phyloP scores from a whole-genome alignment of 202 grass and related monocot genomes.

The Cymbopogon flexuosus region DNA sequence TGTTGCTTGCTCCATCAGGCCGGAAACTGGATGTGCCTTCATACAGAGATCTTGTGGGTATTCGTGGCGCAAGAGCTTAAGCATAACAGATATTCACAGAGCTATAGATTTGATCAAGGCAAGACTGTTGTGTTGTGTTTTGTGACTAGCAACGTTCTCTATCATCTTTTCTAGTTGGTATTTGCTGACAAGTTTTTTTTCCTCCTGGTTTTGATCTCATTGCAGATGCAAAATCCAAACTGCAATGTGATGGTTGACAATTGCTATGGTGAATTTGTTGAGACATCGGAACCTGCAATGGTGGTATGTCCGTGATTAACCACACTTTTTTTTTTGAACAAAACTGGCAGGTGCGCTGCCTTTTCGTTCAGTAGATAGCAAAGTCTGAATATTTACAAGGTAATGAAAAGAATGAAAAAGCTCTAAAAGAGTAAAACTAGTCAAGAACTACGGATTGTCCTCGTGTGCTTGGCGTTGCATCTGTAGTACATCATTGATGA shows the following conservation, averaged over 20 bases:
- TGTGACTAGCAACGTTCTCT: neutral
- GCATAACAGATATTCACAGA: conserved; percentile 57
- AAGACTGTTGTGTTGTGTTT: neutral
- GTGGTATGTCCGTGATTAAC: conserved; percentile 48
- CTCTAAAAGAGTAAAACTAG: too few relatives aligned
- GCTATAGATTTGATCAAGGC: conserved; percentile 70
- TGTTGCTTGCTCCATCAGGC: conserved; percentile 50
- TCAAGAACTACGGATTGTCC: too few relatives aligned
- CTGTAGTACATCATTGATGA: too few relatives aligned
- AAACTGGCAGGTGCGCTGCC: too few relatives aligned
- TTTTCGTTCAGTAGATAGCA: too few relatives aligned
- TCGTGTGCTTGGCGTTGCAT: too few relatives aligned
- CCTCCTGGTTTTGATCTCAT: neutral
- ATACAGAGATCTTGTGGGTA: conserved; percentile 93
- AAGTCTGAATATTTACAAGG: too few relatives aligned
- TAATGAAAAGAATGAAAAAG: too few relatives aligned
- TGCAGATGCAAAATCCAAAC: conserved; percentile 64
- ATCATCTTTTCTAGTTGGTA: neutral
- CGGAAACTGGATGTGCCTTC: conserved; percentile 69
- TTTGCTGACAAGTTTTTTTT: neutral
- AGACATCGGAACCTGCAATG: conserved; percentile 70
- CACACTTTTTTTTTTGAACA: too few relatives aligned
- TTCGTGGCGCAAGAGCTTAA: conserved; percentile 72
- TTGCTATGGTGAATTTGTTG: conserved; percentile 97
- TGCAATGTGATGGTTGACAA: conserved; percentile 97